Base-by-base conservation (phyloP, 2,329 filamentous ascomycete genomes). In the Orbilia javanica region DNA sequence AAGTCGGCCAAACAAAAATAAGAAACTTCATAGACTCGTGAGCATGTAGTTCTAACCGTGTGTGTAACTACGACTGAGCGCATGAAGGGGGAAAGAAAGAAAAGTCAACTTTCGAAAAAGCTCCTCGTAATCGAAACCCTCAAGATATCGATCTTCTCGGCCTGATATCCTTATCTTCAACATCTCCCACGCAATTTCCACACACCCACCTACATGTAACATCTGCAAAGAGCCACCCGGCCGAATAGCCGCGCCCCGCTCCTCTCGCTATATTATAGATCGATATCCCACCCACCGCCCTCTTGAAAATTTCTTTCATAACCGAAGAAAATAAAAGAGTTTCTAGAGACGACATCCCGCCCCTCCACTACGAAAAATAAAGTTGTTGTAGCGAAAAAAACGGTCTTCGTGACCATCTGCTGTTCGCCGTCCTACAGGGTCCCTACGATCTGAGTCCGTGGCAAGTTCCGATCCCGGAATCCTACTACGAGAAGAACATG, bases 151-250 rank as follows among this genome's bases (percentile, higher is more conserved):
- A 42, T 22, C 18, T 50, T 13, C 18, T 25, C 50, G 42, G 42
- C 65, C 50, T 60, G 73, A 77, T 77, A 77, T 68, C 60, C 66
- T 77, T 77, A 77, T 77, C 72, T 76, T 34, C 20, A n/a, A 42
- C 15, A 13, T 52, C 62, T 13, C 48, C 53, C 71, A 64, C 63
- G 53, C 71, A 64, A 67, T 69, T 53, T 60, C 70, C 52, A 34
- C 34, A 18, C 69, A 42, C 63, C 29, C 52, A 36, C 52, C 4
- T 3, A 11, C 50, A 53, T 29, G 50, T 31, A 29, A 39, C 42
- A 62, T 62, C 52, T 74, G 42, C 64, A 69, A 36, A 62, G 29
- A 62, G 52, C 66, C 52, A 39, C 55, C 71, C 63, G 63, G 71
- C 64, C 72, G 65, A 50, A 50, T 76, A 76, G 65, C 72, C 72